Evolutionary conservation across 192 early-diverging fungal species (phyloP).

Genomic region (Kappamyces sp.): DNA sequence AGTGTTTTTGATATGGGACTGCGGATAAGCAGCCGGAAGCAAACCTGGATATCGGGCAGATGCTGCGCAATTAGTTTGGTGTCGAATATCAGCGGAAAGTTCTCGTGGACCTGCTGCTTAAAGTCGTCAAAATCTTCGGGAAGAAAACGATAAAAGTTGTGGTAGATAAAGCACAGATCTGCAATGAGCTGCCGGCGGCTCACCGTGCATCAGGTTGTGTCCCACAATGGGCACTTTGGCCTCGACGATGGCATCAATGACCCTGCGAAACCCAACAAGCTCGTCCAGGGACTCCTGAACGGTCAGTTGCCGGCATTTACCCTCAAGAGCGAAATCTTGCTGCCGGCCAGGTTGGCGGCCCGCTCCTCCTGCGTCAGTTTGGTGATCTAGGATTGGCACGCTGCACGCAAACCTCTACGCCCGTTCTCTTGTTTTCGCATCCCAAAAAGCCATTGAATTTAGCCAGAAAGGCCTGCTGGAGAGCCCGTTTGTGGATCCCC

Average conservation of each 20-base stretch:
- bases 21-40: conserved; percentile 27
- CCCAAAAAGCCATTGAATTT: conserved; percentile 44
- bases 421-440: conserved; percentile 30
- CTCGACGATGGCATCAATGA: conserved; percentile 71
- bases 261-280: conserved; percentile 61
- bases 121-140: conserved; percentile 63
- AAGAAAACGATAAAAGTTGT: conserved; percentile 68
- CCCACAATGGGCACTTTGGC: conserved; percentile 74
- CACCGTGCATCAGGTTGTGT: conserved; percentile 77
- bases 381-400: neutral
- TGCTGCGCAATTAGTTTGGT: conserved; percentile 66
- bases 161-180: conserved; percentile 75
- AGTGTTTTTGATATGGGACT: conserved; percentile 27
- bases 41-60: conserved; percentile 38
- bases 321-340: neutral
- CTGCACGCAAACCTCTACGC: conserved; percentile 30
- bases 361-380: conserved; percentile 46
- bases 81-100: conserved; percentile 64
- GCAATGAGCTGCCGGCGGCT: neutral
- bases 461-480: conserved; percentile 67
- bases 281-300: conserved; percentile 41
- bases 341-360: conserved; percentile 17
- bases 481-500: conserved; percentile 61
- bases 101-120: conserved; percentile 48
- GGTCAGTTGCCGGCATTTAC: conserved; percentile 26